Base-by-base conservation (phyloP, 2,329 filamentous ascomycete genomes). In the Magnaporthiopsis incrustans region DNA sequence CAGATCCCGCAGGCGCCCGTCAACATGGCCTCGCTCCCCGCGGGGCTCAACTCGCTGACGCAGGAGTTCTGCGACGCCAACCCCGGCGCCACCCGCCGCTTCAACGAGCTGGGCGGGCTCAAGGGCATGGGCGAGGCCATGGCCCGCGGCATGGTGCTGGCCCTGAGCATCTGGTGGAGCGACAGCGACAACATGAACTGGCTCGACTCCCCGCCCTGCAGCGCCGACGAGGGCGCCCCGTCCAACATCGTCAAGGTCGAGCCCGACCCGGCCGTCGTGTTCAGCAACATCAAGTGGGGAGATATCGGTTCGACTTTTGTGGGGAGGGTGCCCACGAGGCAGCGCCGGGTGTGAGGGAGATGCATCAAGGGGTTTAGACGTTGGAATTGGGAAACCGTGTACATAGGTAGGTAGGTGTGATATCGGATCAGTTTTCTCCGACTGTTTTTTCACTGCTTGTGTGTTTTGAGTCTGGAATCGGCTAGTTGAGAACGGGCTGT, bases 201-300 rank as follows among this genome's bases (percentile, higher is more conserved):
- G 81, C 73, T 83, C 30, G 81, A 84, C 66, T 82, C 80, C 80
- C 77, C 74, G 66, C 76, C 78, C 10, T 86, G 84, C 69, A 70
- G 76, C 64, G 77, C 76, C 11, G 76, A 72, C 50, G 79, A 81
- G 57, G 83, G 82, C 32, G 74, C 73, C 27, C 82, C 82, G 7
- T 67, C 69, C 12, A 75, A 76, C 26, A 76, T 85, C 61, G 74
- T 79, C 68, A 35, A 70, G 8, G 70, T 76, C 59, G 69, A 74
- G 60, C 73, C 81, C 4, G 72, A 75, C 67, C 74, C 81, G 59
- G 74, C 76, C 64, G 81, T 83, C 57, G 76, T 74, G 38, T 84
- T 78, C 71, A 81, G 78, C 64, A 82, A 83, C 74, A 35, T 35
- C 33, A 81, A 79, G 74, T 77, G 79, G 70, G 81, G 81, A 15